Evolutionary conservation across 2,329 filamentous ascomycete genomes (phyloP).

Genomic region (Cadophora sp.): DNA sequence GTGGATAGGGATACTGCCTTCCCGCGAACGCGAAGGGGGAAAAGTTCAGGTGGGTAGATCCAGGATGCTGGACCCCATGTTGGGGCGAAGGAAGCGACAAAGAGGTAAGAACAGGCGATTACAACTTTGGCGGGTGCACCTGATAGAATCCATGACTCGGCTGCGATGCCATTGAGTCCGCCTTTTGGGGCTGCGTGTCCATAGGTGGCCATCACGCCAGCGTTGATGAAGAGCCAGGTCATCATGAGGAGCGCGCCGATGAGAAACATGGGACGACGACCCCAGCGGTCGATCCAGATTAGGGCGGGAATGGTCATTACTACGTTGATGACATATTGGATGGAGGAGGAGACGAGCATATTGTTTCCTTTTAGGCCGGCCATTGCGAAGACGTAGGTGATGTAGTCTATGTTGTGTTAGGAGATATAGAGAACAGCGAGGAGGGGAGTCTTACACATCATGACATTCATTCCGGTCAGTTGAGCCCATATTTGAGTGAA

Average conservation of each 20-base stretch:
- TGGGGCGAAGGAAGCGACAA: slow-evolving; percentile 60
- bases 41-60: slow-evolving; percentile 58
- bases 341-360: slow-evolving; percentile 66
- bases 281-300: slow-evolving; percentile 77
- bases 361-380: slow-evolving; percentile 67
- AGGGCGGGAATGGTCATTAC: slow-evolving; percentile 79
- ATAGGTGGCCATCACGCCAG: slow-evolving; percentile 53
- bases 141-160: slow-evolving; percentile 55
- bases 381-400: slow-evolving; percentile 72
- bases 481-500: slow-evolving; percentile 81
- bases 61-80: slow-evolving; percentile 59
- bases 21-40: slow-evolving; percentile 55
- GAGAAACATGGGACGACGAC: slow-evolving; percentile 72
- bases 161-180: slow-evolving; percentile 45
- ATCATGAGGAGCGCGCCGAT: slow-evolving; percentile 53
- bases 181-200: slow-evolving; percentile 44
- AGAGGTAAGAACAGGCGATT: slow-evolving; percentile 70
- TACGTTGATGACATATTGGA: slow-evolving; percentile 82
- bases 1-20: slow-evolving; percentile 61
- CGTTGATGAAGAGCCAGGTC: slow-evolving; percentile 53
- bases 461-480: slow-evolving; percentile 78
- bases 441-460: slow-evolving; percentile 66
- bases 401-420: slow-evolving; percentile 47
- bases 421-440: no score
- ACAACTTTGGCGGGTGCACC: slow-evolving; percentile 61